These are phyloP conservation scores for Anacardium occidentale DNA, from an alignment of 345 rosid genomes.

Conservation along the genomic window DNA sequence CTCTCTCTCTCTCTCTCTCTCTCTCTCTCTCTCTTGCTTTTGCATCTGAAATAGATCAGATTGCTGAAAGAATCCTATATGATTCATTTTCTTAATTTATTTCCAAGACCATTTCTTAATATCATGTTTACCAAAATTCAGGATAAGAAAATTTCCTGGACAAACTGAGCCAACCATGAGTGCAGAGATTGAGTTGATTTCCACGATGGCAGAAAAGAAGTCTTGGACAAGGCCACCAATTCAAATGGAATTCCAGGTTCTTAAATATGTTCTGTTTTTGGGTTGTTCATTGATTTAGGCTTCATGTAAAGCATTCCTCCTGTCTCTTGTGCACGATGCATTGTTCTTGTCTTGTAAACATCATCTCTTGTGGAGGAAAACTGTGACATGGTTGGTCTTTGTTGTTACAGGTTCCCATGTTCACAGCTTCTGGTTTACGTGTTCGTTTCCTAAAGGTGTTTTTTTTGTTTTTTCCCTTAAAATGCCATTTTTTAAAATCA, in stretches of 20 bases:
- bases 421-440: slow-evolving; percentile 95
- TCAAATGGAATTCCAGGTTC: slow-evolving; percentile 98
- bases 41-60: no score
- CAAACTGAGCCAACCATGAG: slow-evolving; percentile 98
- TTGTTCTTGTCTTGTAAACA: slow-evolving; percentile 2
- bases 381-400: neutral
- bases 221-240: slow-evolving; percentile 97
- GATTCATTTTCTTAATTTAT: neutral
- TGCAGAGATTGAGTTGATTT: slow-evolving; percentile 94
- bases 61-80: no score
- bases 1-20: no score
- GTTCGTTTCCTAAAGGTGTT: slow-evolving; percentile 94
- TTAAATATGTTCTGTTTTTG: slow-evolving; percentile 17
- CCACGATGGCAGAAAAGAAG: slow-evolving; percentile 92
- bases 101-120: slow-evolving; percentile 5
- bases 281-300: neutral
- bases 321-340: neutral
- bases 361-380: neutral
- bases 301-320: neutral
- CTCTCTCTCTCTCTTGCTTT: no score
- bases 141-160: slow-evolving; percentile 97
- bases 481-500: neutral
- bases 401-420: slow-evolving; percentile 87
- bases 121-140: slow-evolving; percentile 20
- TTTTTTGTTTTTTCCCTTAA: neutral